Base-by-base conservation (phyloP, 2,329 filamentous ascomycete species). In the Cadophora luteo-olivacea region DNA sequence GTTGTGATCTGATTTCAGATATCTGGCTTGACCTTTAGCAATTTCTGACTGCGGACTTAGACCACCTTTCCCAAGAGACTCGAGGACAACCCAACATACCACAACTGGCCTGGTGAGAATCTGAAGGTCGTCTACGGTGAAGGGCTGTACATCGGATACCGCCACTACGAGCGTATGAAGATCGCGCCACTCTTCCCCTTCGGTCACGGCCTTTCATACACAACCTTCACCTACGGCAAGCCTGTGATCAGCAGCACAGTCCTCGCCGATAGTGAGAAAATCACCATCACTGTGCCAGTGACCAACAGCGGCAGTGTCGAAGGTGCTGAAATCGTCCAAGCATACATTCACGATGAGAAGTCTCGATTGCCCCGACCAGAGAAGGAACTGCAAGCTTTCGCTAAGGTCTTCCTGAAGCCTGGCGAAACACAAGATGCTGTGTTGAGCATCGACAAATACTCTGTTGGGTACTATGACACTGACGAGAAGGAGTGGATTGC, bases 31-130 rank as follows among this genome's bases (percentile, higher is more conserved):
- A 11, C 33, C 5, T 36, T 36, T 66, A 8, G 16, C 52, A 6
- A 12, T 49, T 49, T 48, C 58, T 61, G 22, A 64, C 61, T 68
- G 62, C 55, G 2, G n/a, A 61, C 22, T 36, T 38, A 87, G 84
- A 84, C 84, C 51, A 92, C 90, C 0, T 93, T 92, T 79, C 91
- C 91, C 3, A 84, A 80, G 60, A 80, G 83, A 9, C 81, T 89
- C 33, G 83, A 90, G 75, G 89, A 92, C 73, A 89, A 90, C 33
- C 91, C 91, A 0, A 88, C 91, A 0, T 92, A 87, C 79, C 85
- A 90, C 78, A 92, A 91, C 78, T 93, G 90, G 87, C 89, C 89
- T 0, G 89, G 89, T 62, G 90, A 92, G 80, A 90, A 92, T 76
- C 79, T 86, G 60, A 85, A 87, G 72, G 89, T 91, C 0, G 78